Conservation (phyloP, 495 filamentous ascomycete genomes). For the Lasiosphaeria miniovina region DNA sequence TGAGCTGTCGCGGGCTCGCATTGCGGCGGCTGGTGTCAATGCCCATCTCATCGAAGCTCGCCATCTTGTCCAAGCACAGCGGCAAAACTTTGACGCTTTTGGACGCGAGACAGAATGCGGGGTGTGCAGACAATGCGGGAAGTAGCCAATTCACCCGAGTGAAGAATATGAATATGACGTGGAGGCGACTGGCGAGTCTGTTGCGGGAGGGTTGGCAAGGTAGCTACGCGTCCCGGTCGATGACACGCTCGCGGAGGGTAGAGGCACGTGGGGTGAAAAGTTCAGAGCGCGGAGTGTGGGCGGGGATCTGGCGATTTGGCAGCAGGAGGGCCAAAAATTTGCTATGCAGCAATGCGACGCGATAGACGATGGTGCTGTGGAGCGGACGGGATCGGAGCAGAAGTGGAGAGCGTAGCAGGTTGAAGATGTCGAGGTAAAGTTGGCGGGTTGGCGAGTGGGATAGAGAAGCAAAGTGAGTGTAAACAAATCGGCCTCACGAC, state of each 20-base stretch:
- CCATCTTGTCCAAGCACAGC: conserved; percentile 16
- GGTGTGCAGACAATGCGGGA: neutral
- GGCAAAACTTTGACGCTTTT: neutral
- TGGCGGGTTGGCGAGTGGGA: neutral
- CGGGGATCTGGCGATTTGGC: neutral
- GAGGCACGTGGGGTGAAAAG: conserved; percentile 11
- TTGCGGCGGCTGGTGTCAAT: conserved; percentile 82
- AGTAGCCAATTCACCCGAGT: neutral
- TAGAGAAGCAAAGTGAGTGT: neutral
- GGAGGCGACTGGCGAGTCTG: neutral
- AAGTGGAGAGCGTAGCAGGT: neutral
- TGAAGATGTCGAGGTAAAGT: neutral
- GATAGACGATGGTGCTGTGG: neutral
- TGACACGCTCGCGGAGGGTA: neutral
- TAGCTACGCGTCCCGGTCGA: conserved; percentile 3
- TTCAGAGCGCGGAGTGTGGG: neutral
- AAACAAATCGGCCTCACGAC: conserved; percentile 1
- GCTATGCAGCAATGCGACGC: neutral
- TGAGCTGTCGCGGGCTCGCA: conserved; percentile 72
- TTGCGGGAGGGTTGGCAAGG: neutral
- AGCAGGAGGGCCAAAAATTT: neutral
- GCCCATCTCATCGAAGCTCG: conserved; percentile 45
- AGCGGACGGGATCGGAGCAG: neutral
- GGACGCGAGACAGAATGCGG: neutral
- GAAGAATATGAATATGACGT: neutral